Base-by-base conservation (phyloP, 2,329 filamentous ascomycete genomes). In the Myriosclerotinia curreyana region DNA sequence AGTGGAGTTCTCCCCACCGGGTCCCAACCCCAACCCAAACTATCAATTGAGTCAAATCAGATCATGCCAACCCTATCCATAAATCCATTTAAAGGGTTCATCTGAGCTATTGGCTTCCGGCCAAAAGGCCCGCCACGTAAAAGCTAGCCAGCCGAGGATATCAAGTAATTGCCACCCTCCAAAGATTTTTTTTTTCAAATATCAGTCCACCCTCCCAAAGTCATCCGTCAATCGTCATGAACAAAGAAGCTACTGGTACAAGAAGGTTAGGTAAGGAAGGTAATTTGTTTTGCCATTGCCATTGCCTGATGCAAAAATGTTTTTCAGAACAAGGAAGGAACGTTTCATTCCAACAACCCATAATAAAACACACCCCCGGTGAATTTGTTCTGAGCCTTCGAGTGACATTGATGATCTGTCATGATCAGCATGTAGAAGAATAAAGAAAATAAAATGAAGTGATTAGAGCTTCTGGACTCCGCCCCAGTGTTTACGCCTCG, bases 401-500 rank as follows among this genome's bases (percentile, higher is more conserved):
- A n/a, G 22, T 14, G 31, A 50, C 31, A 28, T 38, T 60, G 56
- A n/a, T 40, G 60, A 46, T 56, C 31, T 15, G 20, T 36, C n/a
- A 22, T 22, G 50, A 62, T 38, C 31, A 34, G 22, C 5, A 46
- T 36, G 49, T 36, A 56, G 48, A 36, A 60, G n/a, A 56, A n/a
- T n/a, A 55, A 17, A 56, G 20, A 25, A 56, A 55, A 22, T 36
- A n/a, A 62, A 36, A 36, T 9, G 51, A 55, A 62, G 46, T 25
- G 28, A 60, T 60, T 40, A 40, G 15, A 50, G 31, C 31, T 40
- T 60, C 51, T 56, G 52, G 40, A 62, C 60, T 56, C 60, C 60
- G 17, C 60, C 51, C 51, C 31, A 25, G 40, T 62, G 51, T 62
- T 56, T 59, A 60, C 61, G 53, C 61, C 61, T 42, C 56, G n/a